Evolutionary conservation across 164 flowering plant genomes (phyloP).

Genomic region (Berberis thunbergii): DNA sequence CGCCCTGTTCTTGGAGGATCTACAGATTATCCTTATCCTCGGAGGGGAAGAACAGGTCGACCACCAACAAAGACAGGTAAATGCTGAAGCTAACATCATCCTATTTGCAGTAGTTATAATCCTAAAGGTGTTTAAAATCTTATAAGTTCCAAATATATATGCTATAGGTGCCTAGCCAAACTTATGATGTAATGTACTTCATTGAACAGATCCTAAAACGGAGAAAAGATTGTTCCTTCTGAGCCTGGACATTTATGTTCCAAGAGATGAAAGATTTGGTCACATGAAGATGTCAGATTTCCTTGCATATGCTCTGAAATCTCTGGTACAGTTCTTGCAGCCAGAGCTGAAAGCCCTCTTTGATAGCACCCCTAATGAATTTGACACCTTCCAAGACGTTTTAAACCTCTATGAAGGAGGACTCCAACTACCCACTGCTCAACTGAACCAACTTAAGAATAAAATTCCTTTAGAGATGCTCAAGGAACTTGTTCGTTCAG

Average conservation of each 20-base stretch:
- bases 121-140: too few relatives aligned
- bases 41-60: constrained; percentile 77
- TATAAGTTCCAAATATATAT: too few relatives aligned
- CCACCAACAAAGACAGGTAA: constrained; percentile 46
- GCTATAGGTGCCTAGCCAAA: too few relatives aligned
- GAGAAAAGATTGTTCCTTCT: constrained; percentile 63
- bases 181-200: not conserved
- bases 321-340: constrained; percentile 49
- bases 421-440: constrained; percentile 32
- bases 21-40: constrained; percentile 59
- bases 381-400: constrained; percentile 67
- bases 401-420: constrained; percentile 62
- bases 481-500: constrained; percentile 57
- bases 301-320: constrained; percentile 59
- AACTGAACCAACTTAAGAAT: constrained; percentile 24
- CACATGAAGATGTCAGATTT: constrained; percentile 78
- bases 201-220: constrained; percentile 42
- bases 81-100: too few relatives aligned
- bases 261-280: constrained; percentile 74
- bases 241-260: constrained; percentile 74
- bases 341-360: constrained; percentile 48
- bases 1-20: constrained; percentile 80
- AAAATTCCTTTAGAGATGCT: constrained; percentile 56
- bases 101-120: too few relatives aligned
- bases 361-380: constrained; percentile 65